phyloP scores from a whole-genome alignment of 2,329 filamentous ascomycete species.

The Venturia nashicola region DNA sequence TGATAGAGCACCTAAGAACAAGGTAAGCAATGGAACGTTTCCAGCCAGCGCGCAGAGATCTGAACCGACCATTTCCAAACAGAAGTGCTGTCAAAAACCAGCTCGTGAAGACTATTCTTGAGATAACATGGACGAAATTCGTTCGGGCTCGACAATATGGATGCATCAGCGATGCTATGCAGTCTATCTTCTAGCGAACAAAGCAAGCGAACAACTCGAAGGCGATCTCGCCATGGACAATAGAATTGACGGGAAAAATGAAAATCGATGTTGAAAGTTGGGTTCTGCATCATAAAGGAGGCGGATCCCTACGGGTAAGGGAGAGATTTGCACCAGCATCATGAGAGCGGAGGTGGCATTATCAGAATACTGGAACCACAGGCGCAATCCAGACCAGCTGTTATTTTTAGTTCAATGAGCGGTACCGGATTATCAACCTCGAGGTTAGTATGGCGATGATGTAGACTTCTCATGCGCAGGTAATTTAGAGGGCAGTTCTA shows the following conservation, averaged over 20 bases:
- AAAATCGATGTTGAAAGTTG: background rate
- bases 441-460: too few relatives aligned
- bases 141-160: background rate
- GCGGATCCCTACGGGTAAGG: background rate
- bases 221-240: background rate
- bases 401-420: too few relatives aligned
- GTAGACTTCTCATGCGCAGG: too few relatives aligned
- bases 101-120: background rate
- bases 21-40: background rate
- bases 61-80: background rate
- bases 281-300: background rate
- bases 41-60: background rate
- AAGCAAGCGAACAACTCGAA: background rate
- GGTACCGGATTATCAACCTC: too few relatives aligned
- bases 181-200: background rate
- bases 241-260: background rate
- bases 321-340: background rate
- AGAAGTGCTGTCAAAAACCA: background rate
- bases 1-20: background rate
- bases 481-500: too few relatives aligned
- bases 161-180: background rate
- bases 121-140: background rate
- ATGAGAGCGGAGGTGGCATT: background rate
- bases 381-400: background rate
- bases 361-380: background rate